Conservation (phyloP, 257 asterid genomes). For the Prunella vulgaris region DNA sequence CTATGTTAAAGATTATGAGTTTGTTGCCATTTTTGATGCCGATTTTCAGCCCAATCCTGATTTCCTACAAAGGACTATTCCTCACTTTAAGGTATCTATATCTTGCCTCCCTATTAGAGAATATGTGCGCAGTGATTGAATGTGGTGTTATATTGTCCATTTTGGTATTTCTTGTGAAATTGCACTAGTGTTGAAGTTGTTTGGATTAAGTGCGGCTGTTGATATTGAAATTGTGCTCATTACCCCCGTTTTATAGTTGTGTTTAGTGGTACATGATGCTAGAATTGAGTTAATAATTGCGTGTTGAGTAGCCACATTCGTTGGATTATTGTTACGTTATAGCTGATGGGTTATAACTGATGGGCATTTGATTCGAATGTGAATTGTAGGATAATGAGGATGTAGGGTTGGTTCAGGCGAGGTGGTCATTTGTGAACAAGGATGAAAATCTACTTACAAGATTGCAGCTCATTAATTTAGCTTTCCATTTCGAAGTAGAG, state of each 20-base stretch:
- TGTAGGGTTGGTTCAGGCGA: slow-evolving; percentile 87
- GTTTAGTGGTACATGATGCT: too few species aligned
- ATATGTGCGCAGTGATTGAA: neutral
- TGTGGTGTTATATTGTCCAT: neutral
- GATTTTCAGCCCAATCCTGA: slow-evolving; percentile 91
- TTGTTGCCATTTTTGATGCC: slow-evolving; percentile 90
- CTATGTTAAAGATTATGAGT: slow-evolving; percentile 90
- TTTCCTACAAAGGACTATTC: slow-evolving; percentile 71
- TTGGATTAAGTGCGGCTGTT: too few species aligned
- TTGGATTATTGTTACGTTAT: neutral
- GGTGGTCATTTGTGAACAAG: slow-evolving; percentile 96
- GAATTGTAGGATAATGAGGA: slow-evolving; percentile 74
- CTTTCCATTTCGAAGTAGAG: slow-evolving; percentile 97
- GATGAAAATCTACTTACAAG: slow-evolving; percentile 87
- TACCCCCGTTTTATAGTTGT: too few species aligned
- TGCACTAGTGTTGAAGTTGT: too few species aligned
- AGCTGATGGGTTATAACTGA: slow-evolving; percentile 1
- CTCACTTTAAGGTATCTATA: slow-evolving; percentile 73
- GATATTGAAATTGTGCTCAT: too few species aligned
- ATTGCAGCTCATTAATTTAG: slow-evolving; percentile 78
- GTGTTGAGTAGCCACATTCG: too few species aligned
- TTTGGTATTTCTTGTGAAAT: neutral
- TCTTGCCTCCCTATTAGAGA: neutral
- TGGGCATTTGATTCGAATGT: slow-evolving; percentile 2
- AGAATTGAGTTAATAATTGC: too few species aligned